Evolutionary conservation across 129 eudicot genomes (phyloP).

Genomic region (Deinandra increscens): DNA sequence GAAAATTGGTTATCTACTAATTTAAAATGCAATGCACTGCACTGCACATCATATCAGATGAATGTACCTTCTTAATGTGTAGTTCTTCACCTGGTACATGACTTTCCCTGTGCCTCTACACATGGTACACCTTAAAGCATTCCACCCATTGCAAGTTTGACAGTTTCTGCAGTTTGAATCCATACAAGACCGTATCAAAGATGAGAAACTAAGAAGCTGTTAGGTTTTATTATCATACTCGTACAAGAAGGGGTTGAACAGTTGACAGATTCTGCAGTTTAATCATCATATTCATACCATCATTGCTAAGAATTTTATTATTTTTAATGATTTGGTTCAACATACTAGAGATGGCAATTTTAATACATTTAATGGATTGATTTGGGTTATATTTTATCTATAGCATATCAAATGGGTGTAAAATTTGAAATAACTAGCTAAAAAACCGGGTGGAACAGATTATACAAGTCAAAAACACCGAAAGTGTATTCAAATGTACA

Average conservation of each 20-base stretch:
- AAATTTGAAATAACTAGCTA: neutral
- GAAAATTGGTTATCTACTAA: neutral
- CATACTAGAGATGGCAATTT: neutral
- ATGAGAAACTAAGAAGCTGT: neutral
- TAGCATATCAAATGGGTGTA: neutral
- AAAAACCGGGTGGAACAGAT: neutral
- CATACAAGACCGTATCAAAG: neutral
- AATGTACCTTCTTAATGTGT: constrained; percentile 66
- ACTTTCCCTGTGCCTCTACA: constrained; percentile 91
- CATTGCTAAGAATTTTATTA: neutral
- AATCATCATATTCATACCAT: too few species aligned
- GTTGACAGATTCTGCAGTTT: neutral
- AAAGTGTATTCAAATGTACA: neutral
- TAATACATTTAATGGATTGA: neutral
- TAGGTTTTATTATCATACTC: constrained; percentile 1
- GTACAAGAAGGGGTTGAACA: neutral
- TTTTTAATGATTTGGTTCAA: neutral
- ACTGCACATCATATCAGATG: neutral
- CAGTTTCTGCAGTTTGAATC: constrained; percentile 57
- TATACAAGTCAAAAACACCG: neutral
- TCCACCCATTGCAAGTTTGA: constrained; percentile 86
- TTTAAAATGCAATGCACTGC: neutral
- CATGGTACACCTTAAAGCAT: constrained; percentile 89
- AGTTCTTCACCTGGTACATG: constrained; percentile 79
- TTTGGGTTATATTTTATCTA: neutral